Base-by-base conservation (phyloP, 768 basidiomycete species). In the Leccinum fibrillosum region DNA sequence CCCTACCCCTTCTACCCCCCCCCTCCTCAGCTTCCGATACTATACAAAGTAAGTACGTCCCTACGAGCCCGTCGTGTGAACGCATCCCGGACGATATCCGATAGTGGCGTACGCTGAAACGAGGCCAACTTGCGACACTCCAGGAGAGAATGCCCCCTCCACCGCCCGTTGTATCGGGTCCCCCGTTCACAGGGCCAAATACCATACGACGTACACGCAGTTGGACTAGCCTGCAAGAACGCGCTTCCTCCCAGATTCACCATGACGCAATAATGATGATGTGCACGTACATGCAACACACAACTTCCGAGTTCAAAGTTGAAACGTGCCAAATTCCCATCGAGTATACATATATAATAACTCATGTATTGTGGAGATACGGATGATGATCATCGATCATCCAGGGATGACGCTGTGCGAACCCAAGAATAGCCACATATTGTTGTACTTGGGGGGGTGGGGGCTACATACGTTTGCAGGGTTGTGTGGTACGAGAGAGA, bases 61-160 rank as follows among this genome's bases (percentile, higher is more conserved):
- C 44, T 52, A 58, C 61, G 57, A 55, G 55, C 55, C 53, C 64
- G 28, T 50, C 66, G 69, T 69, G 67, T 55, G 69, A 69, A 69
- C 37, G 25, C 55, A n/a, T 23, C 12, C 57, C 51, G 52, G 17
- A 56, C 58, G 37, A 53, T 30, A 42, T 39, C 32, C 47, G 61
- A 63, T 59, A 37, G 62, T 63, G 57, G 66, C 66, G 56, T 26
- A 39, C 2, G 35, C 55, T 62, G 57, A 62, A 59, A 61, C 57
- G 54, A 44, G 42, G 42, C 42, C 19, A 44, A 44, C 19, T 44
- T 44, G 42, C 42, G 42, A 44, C 42, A 19, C 19, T 19, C 42
- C n/a, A n/a, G 39, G n/a, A 42, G 4, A n/a, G 39, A 19, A 11
- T 19, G 10, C 42, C 19, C 42, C 42, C 42, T 44, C 19, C 42